Evolutionary conservation across 2,329 filamentous ascomycete genomes (phyloP).

Genomic region (Rugonectria rugulosa): DNA sequence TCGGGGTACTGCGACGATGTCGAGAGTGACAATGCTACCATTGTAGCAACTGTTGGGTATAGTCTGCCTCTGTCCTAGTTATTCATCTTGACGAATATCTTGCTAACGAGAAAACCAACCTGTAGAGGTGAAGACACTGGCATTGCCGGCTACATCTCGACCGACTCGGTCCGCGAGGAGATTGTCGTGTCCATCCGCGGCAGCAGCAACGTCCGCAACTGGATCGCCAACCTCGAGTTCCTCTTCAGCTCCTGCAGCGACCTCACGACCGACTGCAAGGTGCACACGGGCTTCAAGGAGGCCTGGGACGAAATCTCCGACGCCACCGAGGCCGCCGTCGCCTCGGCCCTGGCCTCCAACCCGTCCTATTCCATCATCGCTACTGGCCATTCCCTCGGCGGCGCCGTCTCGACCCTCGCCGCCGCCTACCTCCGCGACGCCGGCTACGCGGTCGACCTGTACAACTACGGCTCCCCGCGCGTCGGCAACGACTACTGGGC

Average conservation of each 20-base stretch:
- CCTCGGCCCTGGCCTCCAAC: conserved; percentile 52
- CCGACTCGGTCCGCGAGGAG: conserved; percentile 56
- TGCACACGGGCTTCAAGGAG: conserved; percentile 66
- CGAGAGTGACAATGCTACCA: conserved; percentile 50
- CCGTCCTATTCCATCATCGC: conserved; percentile 62
- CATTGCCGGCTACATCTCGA: conserved; percentile 59
- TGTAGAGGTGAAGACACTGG: conserved; percentile 52
- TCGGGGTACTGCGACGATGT: conserved; percentile 53
- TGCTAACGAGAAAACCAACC: conserved; percentile 2
- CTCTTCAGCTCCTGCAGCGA: conserved; percentile 36
- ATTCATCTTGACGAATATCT: neutral
- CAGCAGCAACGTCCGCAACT: conserved; percentile 66
- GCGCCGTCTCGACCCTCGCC: conserved; percentile 67
- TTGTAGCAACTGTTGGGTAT: conserved; percentile 53
- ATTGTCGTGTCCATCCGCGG: conserved; percentile 70
- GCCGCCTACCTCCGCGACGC: conserved; percentile 61
- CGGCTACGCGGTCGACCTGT: conserved; percentile 60
- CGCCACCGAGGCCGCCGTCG: conserved; percentile 52
- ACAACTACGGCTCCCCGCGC: conserved; percentile 73
- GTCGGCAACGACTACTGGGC: conserved; percentile 66
- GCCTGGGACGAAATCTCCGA: conserved; percentile 63
- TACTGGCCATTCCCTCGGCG: conserved; percentile 76
- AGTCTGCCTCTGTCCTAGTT: conserved; percentile 7
- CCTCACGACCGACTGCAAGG: conserved; percentile 52
- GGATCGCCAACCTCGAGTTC: conserved; percentile 61